Percentiles rank a stretch among this genome's conserved stretches.
Evolutionary conservation across 139 green algal genomes (phyloP).

Genomic region (Coelastrella sp.): DNA sequence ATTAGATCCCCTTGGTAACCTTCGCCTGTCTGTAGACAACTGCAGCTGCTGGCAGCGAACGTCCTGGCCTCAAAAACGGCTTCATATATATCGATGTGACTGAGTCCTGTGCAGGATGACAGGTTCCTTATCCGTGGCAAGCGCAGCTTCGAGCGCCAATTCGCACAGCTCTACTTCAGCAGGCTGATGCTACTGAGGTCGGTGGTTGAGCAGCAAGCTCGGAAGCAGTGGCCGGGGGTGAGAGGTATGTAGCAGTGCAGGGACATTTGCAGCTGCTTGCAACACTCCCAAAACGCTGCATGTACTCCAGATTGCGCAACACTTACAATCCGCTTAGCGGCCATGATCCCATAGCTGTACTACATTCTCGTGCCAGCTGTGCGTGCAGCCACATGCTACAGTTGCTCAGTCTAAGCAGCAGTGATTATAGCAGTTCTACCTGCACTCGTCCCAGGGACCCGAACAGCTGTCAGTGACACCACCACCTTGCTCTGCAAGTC

Average conservation of each 20-base stretch:
- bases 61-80: not conserved
- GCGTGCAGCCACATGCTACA: not conserved
- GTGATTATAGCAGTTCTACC: not conserved
- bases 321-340: too few relatives aligned
- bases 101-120: constrained; percentile 31
- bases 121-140: constrained; percentile 61
- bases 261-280: not conserved
- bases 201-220: constrained; percentile 56
- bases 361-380: not conserved
- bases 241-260: constrained; percentile 49
- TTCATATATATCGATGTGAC: not conserved
- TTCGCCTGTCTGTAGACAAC: not conserved
- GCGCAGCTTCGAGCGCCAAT: constrained; percentile 89
- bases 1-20: too few relatives aligned
- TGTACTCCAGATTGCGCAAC: too few relatives aligned
- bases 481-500: too few relatives aligned
- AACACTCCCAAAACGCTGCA: too few relatives aligned
- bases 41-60: not conserved
- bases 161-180: constrained; percentile 94
- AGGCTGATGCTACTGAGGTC: constrained; percentile 79
- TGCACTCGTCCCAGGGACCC: not conserved
- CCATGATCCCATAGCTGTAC: too few relatives aligned
- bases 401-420: not conserved
- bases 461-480: not conserved
- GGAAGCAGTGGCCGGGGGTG: constrained; percentile 78